Conservation (phyloP, 108 stramenopile genomes). For the Nitzschia sp. region DNA sequence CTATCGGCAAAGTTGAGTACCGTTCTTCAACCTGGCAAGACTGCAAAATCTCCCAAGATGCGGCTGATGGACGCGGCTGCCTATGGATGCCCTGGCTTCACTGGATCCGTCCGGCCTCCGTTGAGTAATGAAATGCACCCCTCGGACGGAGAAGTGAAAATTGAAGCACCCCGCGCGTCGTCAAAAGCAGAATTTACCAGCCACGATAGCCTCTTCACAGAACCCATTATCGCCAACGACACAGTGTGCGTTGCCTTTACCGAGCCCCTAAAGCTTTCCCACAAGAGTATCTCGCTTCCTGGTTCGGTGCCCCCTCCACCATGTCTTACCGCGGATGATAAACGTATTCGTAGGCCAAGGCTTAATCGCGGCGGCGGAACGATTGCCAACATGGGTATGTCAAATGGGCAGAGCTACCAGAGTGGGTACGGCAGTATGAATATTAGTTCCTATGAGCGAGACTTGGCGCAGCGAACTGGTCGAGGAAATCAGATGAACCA, state of each 20-base stretch:
- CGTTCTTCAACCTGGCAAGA: conserved; percentile 45
- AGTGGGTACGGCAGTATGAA: conserved; percentile 87
- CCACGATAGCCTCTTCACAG: conserved; percentile 52
- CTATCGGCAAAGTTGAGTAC: conserved; percentile 54
- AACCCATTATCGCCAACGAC: conserved; percentile 56
- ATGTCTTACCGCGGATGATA: conserved; percentile 68
- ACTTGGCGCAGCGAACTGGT: conserved; percentile 71
- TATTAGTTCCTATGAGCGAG: conserved; percentile 78
- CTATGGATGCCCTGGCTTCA: conserved; percentile 56
- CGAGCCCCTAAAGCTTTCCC: conserved; percentile 67
- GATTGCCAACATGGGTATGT: conserved; percentile 80
- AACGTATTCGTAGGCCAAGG: conserved; percentile 72
- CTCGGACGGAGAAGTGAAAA: conserved; percentile 48
- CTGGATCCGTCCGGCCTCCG: conserved; percentile 72
- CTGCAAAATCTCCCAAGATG: conserved; percentile 47
- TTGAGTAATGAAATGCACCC: conserved; percentile 74
- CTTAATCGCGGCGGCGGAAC: conserved; percentile 80
- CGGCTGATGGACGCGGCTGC: conserved; percentile 51
- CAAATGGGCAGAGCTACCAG: conserved; percentile 68
- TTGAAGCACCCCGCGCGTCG: conserved; percentile 52
- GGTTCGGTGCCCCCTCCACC: conserved; percentile 62
- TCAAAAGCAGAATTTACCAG: conserved; percentile 52
- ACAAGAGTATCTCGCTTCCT: conserved; percentile 70
- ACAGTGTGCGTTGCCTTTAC: conserved; percentile 80
- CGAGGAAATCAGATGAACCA: conserved; percentile 82